Evolutionary conservation across 768 basidiomycete species (phyloP).

Genomic region (Naganishia antarctica): DNA sequence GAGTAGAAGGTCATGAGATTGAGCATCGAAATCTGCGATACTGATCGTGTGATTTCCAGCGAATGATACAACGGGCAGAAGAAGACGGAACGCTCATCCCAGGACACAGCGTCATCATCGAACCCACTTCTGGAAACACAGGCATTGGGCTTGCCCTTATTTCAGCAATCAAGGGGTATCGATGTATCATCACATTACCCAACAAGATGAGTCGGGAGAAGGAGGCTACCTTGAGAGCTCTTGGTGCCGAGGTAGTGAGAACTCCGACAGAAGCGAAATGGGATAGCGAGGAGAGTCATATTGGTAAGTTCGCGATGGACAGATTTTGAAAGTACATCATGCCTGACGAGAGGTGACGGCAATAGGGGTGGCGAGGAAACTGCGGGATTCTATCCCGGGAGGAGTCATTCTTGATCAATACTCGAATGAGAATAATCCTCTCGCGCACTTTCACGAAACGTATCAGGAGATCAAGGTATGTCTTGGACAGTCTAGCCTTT

Average conservation of each 20-base stretch:
- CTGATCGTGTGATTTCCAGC: constrained; percentile 37
- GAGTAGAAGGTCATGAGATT: neutral
- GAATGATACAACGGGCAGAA: constrained; percentile 95
- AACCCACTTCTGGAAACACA: constrained; percentile 58
- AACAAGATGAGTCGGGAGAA: constrained; percentile 98
- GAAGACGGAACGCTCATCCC: constrained; percentile 75
- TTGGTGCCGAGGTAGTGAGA: constrained; percentile 90
- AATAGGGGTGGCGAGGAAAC: constrained; percentile 78
- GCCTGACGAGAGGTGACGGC: no score
- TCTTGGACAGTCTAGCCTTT: neutral
- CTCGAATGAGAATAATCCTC: constrained; percentile 65
- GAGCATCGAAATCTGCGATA: neutral
- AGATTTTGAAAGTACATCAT: no score
- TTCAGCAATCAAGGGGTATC: constrained; percentile 75
- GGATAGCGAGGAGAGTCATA: constrained; percentile 83
- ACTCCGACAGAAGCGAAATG: constrained; percentile 85
- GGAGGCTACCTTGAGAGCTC: constrained; percentile 79
- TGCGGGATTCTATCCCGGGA: constrained; percentile 71
- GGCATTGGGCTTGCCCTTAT: constrained; percentile 88
- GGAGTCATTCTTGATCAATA: constrained; percentile 91
- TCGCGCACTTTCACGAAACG: constrained; percentile 84
- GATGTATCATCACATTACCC: constrained; percentile 59
- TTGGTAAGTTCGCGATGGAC: constrained; percentile 60
- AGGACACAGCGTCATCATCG: constrained; percentile 85
- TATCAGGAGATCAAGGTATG: constrained; percentile 76